These are phyloP conservation scores for Globisporangium paddicum DNA, from an alignment of 352 stramenopile genomes.

Conservation along the genomic window DNA sequence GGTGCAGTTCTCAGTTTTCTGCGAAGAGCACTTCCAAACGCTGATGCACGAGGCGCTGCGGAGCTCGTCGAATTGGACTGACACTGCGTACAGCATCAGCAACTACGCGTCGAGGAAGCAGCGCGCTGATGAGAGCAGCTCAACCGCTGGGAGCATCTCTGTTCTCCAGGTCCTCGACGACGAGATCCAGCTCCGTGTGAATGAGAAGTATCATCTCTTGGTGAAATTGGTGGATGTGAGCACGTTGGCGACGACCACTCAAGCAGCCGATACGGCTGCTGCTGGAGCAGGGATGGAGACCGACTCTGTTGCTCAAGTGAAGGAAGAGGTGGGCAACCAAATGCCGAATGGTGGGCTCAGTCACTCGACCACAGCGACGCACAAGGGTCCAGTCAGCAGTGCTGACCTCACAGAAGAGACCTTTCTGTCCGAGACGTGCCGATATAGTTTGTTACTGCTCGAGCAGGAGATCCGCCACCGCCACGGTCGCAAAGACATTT, in stretches of 20 bases:
- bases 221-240: slow-evolving; percentile 70
- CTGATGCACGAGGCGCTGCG: slow-evolving; percentile 79
- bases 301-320: slow-evolving; percentile 16
- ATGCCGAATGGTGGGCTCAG: slow-evolving; percentile 15
- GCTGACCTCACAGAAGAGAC: slow-evolving; percentile 12
- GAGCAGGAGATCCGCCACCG: slow-evolving; percentile 79
- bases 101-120: slow-evolving; percentile 54
- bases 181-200: slow-evolving; percentile 72
- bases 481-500: slow-evolving; percentile 70
- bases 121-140: slow-evolving; percentile 38
- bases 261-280: not conserved
- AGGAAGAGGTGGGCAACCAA: slow-evolving; percentile 20
- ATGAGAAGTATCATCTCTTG: slow-evolving; percentile 65
- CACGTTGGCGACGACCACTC: slow-evolving; percentile 18
- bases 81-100: slow-evolving; percentile 59
- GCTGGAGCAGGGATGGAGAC: not conserved
- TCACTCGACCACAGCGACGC: not conserved
- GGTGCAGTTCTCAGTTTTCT: slow-evolving; percentile 86
- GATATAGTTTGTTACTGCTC: slow-evolving; percentile 64
- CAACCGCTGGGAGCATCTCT: slow-evolving; percentile 36
- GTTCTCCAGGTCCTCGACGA: slow-evolving; percentile 81
- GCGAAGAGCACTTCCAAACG: slow-evolving; percentile 80
- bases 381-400: not conserved
- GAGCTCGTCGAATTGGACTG: slow-evolving; percentile 58
- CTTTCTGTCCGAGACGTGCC: slow-evolving; percentile 62